Base-by-base conservation (phyloP, 495 filamentous ascomycete species). In the Oidiodendron maius region DNA sequence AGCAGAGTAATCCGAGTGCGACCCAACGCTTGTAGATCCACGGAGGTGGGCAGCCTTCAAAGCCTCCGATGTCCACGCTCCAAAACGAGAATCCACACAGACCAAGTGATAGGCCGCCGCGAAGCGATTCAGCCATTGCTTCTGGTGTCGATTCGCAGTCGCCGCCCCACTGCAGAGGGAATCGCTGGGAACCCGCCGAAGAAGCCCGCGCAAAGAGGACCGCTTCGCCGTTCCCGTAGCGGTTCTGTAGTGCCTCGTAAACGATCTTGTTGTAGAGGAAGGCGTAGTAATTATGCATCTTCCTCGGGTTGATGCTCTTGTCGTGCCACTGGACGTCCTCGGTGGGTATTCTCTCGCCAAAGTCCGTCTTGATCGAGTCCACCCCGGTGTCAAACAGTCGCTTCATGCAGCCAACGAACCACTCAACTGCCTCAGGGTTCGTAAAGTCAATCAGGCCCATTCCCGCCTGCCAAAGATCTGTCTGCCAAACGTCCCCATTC, bases 1-100 rank as follows among this genome's bases (percentile, higher is more conserved):
- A 78, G 53, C 79, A 85, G 13, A 88, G 60, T 0, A 87, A 70
- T 0, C 84, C 82, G 51, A 86, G 84, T 4, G 82, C 81, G 5
- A 87, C 81, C 83, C 83, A 88, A 24, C 84, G 77, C 61, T 87
- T 88, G 61, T 88, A 88, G 50, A 87, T 76, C 59, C 78, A 78
- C 0, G 82, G 76, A 4, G 75, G 71, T 6, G 83, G 83, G 6
- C 68, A 75, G 2, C 82, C 84, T 55, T 87, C 83, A 56, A 87
- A 88, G 13, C 83, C 83, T 26, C 83, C 83, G 48, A 88, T 88
- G 59, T 86, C 83, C 38, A 74, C 74, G 20, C 73, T 75, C 81
- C 82, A 86, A 66, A 84, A 86, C 28, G 80, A 70, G 60, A 80
- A 87, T 3, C 83, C 82, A 9, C 71, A 78, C 0, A 88, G 64